Evolutionary conservation across 345 rosid species (phyloP).

Genomic region (Populus ilicifolia): DNA sequence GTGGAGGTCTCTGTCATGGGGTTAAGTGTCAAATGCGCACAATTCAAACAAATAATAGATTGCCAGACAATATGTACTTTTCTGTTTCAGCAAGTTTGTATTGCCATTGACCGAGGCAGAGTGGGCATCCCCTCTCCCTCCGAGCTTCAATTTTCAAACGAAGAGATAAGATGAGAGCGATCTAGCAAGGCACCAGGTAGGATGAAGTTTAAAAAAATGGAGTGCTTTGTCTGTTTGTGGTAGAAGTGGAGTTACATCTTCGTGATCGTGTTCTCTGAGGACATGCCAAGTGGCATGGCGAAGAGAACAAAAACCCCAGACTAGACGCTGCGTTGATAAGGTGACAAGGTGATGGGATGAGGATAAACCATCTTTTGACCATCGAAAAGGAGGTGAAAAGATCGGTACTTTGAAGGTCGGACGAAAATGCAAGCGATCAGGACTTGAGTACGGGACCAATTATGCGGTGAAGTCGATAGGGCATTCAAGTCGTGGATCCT

Average conservation of each 20-base stretch:
- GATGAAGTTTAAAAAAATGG: not conserved
- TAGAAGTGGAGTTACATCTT: not conserved
- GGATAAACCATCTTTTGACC: not conserved
- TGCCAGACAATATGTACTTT: not conserved
- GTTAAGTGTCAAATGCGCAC: not conserved
- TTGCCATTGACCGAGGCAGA: not conserved
- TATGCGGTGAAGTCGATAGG: not conserved
- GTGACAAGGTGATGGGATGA: not conserved
- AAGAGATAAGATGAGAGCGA: not conserved
- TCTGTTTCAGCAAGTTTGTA: not conserved
- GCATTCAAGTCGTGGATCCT: not conserved
- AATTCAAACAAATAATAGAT: not conserved
- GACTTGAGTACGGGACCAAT: not conserved
- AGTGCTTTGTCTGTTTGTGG: not conserved
- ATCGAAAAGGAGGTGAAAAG: not conserved
- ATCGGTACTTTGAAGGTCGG: too few relatives aligned
- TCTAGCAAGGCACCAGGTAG: not conserved
- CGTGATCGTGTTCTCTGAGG: too few relatives aligned
- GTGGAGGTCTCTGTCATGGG: conserved; percentile 15
- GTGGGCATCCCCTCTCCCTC: not conserved
- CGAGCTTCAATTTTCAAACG: not conserved
- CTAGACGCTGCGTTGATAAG: not conserved
- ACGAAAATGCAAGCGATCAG: not conserved
- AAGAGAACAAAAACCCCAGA: not conserved
- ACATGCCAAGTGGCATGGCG: not conserved